Evolutionary conservation across 139 green algal genomes (phyloP).

Genomic region (Chlamydomonas incerta): DNA sequence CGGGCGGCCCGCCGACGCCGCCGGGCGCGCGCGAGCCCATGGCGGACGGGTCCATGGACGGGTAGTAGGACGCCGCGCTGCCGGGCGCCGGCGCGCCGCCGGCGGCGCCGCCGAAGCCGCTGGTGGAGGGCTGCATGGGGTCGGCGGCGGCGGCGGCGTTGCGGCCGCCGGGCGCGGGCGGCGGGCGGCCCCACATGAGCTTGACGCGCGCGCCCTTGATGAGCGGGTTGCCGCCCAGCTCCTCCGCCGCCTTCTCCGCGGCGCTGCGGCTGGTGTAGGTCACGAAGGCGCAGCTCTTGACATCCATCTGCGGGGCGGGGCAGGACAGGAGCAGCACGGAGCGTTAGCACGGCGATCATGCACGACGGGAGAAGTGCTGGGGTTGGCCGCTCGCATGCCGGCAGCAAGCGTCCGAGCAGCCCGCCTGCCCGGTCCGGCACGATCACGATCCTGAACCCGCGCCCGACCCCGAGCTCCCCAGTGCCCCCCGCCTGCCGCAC

Average conservation of each 20-base stretch:
- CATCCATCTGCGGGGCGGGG: constrained; percentile 40
- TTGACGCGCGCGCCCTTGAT: constrained; percentile 87
- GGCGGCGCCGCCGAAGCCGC: background rate
- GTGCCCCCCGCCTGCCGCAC: background rate
- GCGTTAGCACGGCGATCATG: no score
- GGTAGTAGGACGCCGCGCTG: constrained; percentile 44
- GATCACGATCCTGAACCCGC: no score
- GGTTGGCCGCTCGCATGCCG: no score
- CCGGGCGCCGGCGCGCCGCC: background rate
- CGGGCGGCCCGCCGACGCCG: background rate
- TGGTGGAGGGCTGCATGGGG: constrained; percentile 49
- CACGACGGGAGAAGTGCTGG: no score
- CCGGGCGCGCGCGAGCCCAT: constrained; percentile 58
- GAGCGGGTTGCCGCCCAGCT: constrained; percentile 76
- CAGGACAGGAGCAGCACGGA: background rate
- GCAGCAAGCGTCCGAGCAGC: no score
- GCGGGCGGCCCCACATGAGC: constrained; percentile 93
- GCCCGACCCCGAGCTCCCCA: background rate
- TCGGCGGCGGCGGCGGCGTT: background rate
- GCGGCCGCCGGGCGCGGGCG: constrained; percentile 35
- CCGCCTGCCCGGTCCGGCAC: no score
- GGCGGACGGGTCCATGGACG: constrained; percentile 60
- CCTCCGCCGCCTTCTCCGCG: constrained; percentile 91
- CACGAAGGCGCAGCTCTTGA: constrained; percentile 87
- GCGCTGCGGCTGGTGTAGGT: constrained; percentile 79